Base-by-base conservation (phyloP, 352 stramenopile species). In the Phytophthora pluvialis region DNA sequence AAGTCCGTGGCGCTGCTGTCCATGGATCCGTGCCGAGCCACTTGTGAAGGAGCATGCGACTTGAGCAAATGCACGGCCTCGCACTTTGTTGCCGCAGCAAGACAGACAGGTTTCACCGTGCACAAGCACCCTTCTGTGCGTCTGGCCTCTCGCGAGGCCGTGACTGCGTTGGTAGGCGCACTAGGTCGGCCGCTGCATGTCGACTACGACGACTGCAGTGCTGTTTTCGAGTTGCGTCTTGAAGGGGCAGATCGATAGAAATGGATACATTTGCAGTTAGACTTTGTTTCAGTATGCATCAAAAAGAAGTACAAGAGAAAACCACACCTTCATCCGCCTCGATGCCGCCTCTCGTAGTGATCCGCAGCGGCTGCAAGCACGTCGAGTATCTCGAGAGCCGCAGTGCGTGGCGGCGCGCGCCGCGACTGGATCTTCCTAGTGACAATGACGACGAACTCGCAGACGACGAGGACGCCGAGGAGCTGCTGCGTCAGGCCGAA, bases 301-400 rank as follows among this genome's bases (percentile, higher is more conserved):
- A 49, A 15, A 38, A 46, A 55, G 18, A 67, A n/a, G 36, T 44
- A 47, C 33, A 73, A 64, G 26, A 63, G 21, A 60, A 60, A 25
- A 49, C 33, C 38, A 29, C 42, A 12, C 3, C 42, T n/a, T 48
- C 13, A 29, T 32, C 8, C 29, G 39, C 25, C 3, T 3, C 25
- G 3, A 94, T 92, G 86, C 83, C 86, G 44, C 71, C 86, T 67
- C 69, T 94, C 5, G 78, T 91, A 10, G 76, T 94, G 46, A 88
- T 94, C 60, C 86, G 86, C 47, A 76, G 72, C 48, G 73, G 81
- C 39, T 73, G 60, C 48, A 86, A 89, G 64, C 65, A 82, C 47
- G 61, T 94, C 44, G 83, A 94, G 64, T 92, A 88, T 54, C 64
- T 80, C 31, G 80, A 90, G 50, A 87, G 73, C 39, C 73, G 72